Evolutionary conservation across 2,329 filamentous ascomycete genomes (phyloP), one percentile per base, ranked within the genome.

Genomic region (Apiospora kogelbergensis): DNA sequence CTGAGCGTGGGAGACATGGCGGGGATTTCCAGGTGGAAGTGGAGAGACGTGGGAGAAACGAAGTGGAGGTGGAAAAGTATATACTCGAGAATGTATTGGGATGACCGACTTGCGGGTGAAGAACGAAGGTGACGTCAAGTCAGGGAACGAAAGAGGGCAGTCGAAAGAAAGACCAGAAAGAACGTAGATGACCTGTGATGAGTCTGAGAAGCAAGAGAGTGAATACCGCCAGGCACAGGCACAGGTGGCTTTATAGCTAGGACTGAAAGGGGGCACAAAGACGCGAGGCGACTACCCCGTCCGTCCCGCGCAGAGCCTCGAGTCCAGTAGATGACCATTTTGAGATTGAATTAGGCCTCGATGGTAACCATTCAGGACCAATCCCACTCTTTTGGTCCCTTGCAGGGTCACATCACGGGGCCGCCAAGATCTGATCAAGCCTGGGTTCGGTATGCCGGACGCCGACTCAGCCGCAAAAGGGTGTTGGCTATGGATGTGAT

Each of bases 1-100:
- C 41, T 64, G 13, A 42, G 63, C 33, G 48, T 33, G 22, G 63
- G 68, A 65, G 69, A 37, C 69, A 70, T 70, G n/a, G 42, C 65
- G 22, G 1, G 17, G 40, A 7, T 13, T 17, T 44, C 6, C 30
- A 1, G n/a, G 45, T 11, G 5, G 41, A 45, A 20, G 24, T 2
- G 1, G 63, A 10, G 40, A 7, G 33, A 33, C 7, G 33, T 7
- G 33, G 33, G 33, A 33, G 33, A 33, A 33, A 42, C 30, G 11
- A n/a, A 10, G 6, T 37, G 2, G 1, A 22, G 5, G 53, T 63
- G 9, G n/a, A 3, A 37, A 7, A 33, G 33, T n/a, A 33, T 33
- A 33, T 33, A 63, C 2, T 63, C 15, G 33, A 20, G 22, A 22
- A 65, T 15, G 22, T 41, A 13, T 26, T 33, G 4, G n/a, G 13